Evolutionary conservation across 768 basidiomycete species (phyloP).

Genomic region (Leccinum aurantiacum): DNA sequence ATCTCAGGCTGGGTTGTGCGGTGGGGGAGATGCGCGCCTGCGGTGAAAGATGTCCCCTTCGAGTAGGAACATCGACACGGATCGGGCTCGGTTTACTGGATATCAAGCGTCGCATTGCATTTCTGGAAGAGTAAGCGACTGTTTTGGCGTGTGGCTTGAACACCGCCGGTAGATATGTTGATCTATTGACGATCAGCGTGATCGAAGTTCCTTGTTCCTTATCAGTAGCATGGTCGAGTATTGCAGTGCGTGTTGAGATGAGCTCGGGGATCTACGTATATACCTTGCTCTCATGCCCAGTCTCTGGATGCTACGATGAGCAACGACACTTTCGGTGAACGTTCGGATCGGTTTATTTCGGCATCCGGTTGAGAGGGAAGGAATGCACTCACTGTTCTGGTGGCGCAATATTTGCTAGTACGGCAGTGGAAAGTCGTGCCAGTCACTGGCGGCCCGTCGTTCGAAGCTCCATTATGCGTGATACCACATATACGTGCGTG

Average conservation of each 20-base stretch:
- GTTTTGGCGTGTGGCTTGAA: constrained; percentile 12
- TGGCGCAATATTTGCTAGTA: background rate
- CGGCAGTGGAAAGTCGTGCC: background rate
- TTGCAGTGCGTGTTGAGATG: background rate
- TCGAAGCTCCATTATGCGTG: background rate
- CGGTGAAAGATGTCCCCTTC: constrained; percentile 29
- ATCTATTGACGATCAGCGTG: background rate
- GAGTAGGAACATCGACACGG: constrained; percentile 31
- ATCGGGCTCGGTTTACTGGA: constrained; percentile 20
- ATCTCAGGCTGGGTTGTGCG: constrained; percentile 11
- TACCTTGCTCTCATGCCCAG: constrained; percentile 9
- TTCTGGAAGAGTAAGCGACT: constrained; percentile 18
- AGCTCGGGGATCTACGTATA: background rate
- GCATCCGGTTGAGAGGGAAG: background rate
- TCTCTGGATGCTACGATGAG: background rate
- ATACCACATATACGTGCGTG: background rate
- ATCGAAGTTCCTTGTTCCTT: background rate
- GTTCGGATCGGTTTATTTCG: background rate
- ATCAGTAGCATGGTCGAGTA: constrained; percentile 14
- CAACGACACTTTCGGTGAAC: background rate
- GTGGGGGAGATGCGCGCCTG: constrained; percentile 31
- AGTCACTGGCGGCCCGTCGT: background rate
- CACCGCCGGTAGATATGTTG: constrained; percentile 6
- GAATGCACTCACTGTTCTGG: background rate
- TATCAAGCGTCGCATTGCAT: constrained; percentile 27